These are phyloP conservation scores for Pseudofabraea citricarpa DNA, from an alignment of 2,329 filamentous ascomycete species.

Conservation along the genomic window DNA sequence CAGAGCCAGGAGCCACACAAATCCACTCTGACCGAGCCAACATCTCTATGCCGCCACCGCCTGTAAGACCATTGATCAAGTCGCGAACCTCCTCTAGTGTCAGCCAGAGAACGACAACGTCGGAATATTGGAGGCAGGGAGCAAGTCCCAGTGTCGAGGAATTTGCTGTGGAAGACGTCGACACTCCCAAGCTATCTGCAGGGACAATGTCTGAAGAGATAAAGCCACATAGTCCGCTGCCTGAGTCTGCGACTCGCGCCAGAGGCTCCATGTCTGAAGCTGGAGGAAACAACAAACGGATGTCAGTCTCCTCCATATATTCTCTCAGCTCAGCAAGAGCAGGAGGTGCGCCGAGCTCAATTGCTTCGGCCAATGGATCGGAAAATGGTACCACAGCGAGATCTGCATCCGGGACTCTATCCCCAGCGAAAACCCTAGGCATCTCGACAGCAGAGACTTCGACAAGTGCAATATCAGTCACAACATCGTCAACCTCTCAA, in stretches of 20 bases:
- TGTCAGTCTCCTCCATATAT: constrained; percentile 70
- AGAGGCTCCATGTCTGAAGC: constrained; percentile 45
- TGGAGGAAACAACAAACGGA: constrained; percentile 58
- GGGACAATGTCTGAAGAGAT: constrained; percentile 25
- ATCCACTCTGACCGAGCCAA: constrained; percentile 54
- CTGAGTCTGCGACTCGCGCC: constrained; percentile 43
- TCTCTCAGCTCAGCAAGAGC: constrained; percentile 55
- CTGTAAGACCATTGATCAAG: constrained; percentile 37
- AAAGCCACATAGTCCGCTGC: constrained; percentile 28
- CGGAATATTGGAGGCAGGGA: constrained; percentile 38
- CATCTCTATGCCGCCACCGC: constrained; percentile 59
- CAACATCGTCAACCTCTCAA: constrained; percentile 41
- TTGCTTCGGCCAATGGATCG: constrained; percentile 48
- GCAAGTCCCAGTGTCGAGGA: constrained; percentile 29
- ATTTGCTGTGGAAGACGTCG: constrained; percentile 42
- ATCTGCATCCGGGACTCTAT: constrained; percentile 14
- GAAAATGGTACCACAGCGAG: constrained; percentile 32
- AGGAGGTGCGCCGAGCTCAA: constrained; percentile 43
- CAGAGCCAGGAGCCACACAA: constrained; percentile 54
- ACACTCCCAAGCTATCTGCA: constrained; percentile 41
- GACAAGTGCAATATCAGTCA: constrained; percentile 48
- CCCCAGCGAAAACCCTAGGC: constrained; percentile 13
- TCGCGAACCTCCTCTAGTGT: constrained; percentile 25
- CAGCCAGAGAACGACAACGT: constrained; percentile 33
- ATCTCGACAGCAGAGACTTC: constrained; percentile 43